phyloP scores from a whole-genome alignment of 208 protist species.

The Leptomonas seymouri region DNA sequence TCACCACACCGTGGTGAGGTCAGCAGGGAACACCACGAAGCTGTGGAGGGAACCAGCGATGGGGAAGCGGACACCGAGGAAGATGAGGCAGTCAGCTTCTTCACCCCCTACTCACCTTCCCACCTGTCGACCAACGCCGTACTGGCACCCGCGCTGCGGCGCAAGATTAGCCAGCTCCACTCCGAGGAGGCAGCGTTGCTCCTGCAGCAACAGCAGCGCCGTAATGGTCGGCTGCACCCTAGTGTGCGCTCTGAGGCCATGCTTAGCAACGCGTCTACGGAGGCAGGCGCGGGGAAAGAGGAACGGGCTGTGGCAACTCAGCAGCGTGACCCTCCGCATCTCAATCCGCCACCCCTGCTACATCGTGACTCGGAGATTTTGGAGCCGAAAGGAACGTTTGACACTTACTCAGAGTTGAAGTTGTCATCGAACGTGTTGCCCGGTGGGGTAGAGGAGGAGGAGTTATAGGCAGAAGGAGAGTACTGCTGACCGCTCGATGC shows the following conservation, averaged over 20 bases:
- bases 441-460: not conserved
- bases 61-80: conserved; percentile 3
- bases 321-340: not conserved
- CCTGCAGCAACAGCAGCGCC: conserved; percentile 17
- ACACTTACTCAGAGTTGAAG: conserved; percentile 52
- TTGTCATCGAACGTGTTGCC: conserved; percentile 5
- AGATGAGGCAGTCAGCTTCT: conserved; percentile 21
- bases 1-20: conserved; percentile 4
- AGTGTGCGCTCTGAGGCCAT: not conserved
- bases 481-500: not conserved
- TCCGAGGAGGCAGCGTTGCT: conserved; percentile 26
- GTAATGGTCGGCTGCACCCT: conserved; percentile 7
- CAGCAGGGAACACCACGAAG: conserved; percentile 20
- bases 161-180: conserved; percentile 43
- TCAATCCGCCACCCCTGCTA: no score
- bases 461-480: not conserved
- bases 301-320: not conserved
- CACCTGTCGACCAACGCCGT: conserved; percentile 24
- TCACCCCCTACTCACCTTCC: conserved; percentile 11
- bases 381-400: conserved; percentile 36
- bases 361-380: not conserved
- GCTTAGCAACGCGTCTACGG: not conserved
- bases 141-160: conserved; percentile 40
- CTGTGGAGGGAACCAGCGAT: not conserved
- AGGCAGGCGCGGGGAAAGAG: not conserved